These are phyloP conservation scores for Aspergillus chevalieri DNA, from an alignment of 2,329 filamentous ascomycete species.

Conservation along the genomic window DNA sequence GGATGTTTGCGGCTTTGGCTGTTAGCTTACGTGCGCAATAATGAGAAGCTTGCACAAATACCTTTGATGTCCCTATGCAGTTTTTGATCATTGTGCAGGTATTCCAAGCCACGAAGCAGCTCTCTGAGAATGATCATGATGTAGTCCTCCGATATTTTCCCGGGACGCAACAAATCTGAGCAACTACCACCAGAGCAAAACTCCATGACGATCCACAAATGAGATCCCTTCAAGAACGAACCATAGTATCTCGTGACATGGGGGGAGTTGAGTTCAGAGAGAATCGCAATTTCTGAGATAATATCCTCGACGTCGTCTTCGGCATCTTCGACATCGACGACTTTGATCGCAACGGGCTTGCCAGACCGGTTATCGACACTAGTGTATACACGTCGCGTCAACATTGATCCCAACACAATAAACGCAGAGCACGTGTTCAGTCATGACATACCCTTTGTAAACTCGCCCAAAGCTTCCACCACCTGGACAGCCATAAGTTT, in stretches of 20 bases:
- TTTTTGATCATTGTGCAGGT: slow-evolving; percentile 92
- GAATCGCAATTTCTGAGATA: slow-evolving; percentile 95
- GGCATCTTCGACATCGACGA: slow-evolving; percentile 97
- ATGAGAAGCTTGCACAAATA: slow-evolving; percentile 27
- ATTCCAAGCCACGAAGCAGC: slow-evolving; percentile 81
- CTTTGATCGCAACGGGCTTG: slow-evolving; percentile 92
- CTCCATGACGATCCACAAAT: slow-evolving; percentile 99
- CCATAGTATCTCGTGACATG: slow-evolving; percentile 98
- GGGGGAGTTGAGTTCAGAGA: slow-evolving; percentile 90
- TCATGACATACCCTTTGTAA: slow-evolving; percentile 74
- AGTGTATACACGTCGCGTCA: slow-evolving; percentile 5
- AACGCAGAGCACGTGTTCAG: slow-evolving; percentile 12
- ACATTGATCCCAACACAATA: not conserved
- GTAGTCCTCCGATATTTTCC: slow-evolving; percentile 85
- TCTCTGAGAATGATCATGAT: slow-evolving; percentile 94
- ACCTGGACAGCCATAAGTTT: slow-evolving; percentile 47
- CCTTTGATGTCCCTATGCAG: slow-evolving; percentile 94
- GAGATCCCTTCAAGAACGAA: slow-evolving; percentile 89
- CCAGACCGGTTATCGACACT: slow-evolving; percentile 91
- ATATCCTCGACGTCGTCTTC: slow-evolving; percentile 99
- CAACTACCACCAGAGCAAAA: slow-evolving; percentile 97
- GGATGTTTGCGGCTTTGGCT: slow-evolving; percentile 76
- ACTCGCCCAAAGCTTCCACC: slow-evolving; percentile 98
- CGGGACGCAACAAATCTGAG: slow-evolving; percentile 91
- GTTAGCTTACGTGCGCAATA: slow-evolving; percentile 8